phyloP scores from a whole-genome alignment of 2,329 filamentous ascomycete genomes.

The Phialophora tarda region DNA sequence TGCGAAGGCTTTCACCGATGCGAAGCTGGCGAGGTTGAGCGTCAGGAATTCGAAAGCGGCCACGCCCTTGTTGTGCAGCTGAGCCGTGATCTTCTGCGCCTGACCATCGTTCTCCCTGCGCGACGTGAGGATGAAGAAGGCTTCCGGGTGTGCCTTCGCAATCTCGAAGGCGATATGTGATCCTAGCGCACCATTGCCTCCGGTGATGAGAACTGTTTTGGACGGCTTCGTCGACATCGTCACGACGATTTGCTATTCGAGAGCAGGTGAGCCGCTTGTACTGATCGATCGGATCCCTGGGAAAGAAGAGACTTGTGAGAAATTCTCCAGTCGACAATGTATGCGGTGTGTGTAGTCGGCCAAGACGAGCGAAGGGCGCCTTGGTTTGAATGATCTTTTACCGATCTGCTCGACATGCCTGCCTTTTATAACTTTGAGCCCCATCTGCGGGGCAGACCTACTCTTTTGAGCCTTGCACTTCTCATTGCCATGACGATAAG shows the following conservation, averaged over 20 bases:
- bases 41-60: conserved; percentile 12
- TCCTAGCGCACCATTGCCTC: conserved; percentile 14
- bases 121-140: conserved; percentile 18
- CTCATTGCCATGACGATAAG: background rate
- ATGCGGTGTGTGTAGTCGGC: background rate
- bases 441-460: too few relatives aligned
- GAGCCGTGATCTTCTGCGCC: conserved; percentile 13
- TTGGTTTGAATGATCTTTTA: background rate
- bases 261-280: background rate
- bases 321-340: background rate
- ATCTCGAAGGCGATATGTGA: conserved; percentile 18
- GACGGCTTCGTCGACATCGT: conserved; percentile 12
- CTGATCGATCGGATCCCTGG: background rate
- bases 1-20: conserved; percentile 13
- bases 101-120: conserved; percentile 13
- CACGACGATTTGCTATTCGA: background rate
- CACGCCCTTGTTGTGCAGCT: conserved; percentile 11
- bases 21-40: conserved; percentile 9
- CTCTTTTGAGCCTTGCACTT: background rate
- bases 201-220: conserved; percentile 17
- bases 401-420: background rate
- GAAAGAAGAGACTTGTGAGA: background rate
- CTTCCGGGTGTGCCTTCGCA: conserved; percentile 17
- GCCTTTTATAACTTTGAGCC: background rate
- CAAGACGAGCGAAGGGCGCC: background rate